Evolutionary conservation across 1,284 basidiomycete genomes (phyloP).

Genomic region (Ceratobasidium sp.): DNA sequence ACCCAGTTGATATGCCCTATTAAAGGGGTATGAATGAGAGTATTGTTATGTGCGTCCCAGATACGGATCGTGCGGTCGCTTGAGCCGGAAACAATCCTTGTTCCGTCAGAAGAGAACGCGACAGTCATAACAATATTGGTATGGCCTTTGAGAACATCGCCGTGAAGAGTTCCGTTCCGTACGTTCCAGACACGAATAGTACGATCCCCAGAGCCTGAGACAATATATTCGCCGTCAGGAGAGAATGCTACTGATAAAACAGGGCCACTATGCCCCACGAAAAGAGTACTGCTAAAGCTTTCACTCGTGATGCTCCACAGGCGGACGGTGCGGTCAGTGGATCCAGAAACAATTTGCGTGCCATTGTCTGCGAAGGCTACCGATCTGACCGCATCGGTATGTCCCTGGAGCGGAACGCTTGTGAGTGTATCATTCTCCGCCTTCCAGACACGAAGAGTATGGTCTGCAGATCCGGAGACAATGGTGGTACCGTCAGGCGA

Average conservation of each 20-base stretch:
- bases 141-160: background rate
- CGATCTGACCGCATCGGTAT: background rate
- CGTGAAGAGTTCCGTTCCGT: background rate
- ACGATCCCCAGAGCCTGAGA: background rate
- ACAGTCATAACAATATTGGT: background rate
- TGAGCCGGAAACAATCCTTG: background rate
- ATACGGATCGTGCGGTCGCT: background rate
- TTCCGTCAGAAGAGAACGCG: background rate
- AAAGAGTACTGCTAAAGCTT: background rate
- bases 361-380: conserved; percentile 10
- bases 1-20: background rate
- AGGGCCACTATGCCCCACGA: background rate
- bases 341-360: conserved; percentile 5
- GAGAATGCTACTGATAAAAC: too few relatives aligned
- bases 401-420: background rate
- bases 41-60: background rate
- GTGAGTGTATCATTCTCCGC: background rate
- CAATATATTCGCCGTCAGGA: conserved; percentile 43
- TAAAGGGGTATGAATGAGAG: background rate
- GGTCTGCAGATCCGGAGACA: conserved; percentile 17
- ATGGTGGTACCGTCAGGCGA: conserved; percentile 19
- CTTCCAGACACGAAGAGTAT: conserved; percentile 20
- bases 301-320: background rate
- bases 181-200: background rate
- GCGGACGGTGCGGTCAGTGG: background rate